Evolutionary conservation across 2,329 filamentous ascomycete species (phyloP).

Genomic region (Aspergillus puulaauensis): DNA sequence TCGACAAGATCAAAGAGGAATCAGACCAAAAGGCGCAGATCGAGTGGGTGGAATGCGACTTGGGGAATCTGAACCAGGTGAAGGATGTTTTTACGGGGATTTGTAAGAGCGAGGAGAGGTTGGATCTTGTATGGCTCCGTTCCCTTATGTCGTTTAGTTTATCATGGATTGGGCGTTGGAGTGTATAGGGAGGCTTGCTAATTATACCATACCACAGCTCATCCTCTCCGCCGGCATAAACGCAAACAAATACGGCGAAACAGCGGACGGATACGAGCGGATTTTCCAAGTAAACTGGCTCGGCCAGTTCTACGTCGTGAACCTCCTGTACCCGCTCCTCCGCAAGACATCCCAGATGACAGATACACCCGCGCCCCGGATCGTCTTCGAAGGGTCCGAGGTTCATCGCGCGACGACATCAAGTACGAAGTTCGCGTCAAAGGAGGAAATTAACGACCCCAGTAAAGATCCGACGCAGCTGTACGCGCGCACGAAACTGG

Average conservation of each 20-base stretch:
- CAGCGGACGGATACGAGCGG: constrained; percentile 39
- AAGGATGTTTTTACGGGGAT: constrained; percentile 40
- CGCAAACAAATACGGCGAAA: constrained; percentile 39
- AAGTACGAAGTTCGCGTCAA: constrained; percentile 37
- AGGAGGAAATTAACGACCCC: constrained; percentile 46
- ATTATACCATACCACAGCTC: constrained; percentile 22
- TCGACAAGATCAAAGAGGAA: constrained; percentile 34
- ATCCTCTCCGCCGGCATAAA: constrained; percentile 48
- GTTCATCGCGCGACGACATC: constrained; percentile 42
- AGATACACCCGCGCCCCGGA: constrained; percentile 35
- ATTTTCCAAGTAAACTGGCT: constrained; percentile 47
- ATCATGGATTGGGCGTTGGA: no score
- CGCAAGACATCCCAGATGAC: constrained; percentile 41
- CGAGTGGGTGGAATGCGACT: constrained; percentile 45
- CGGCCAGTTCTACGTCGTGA: constrained; percentile 46
- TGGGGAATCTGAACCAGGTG: constrained; percentile 40
- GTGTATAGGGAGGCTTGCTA: neutral
- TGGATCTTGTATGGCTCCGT: constrained; percentile 33
- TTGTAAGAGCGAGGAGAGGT: constrained; percentile 34
- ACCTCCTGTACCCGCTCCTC: constrained; percentile 45
- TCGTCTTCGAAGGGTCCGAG: constrained; percentile 45
- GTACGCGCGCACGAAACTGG: constrained; percentile 46
- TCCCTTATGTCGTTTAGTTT: no score
- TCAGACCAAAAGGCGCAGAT: constrained; percentile 30
- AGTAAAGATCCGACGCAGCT: constrained; percentile 34